phyloP scores from a whole-genome alignment of 345 rosid species.

The Syzygium aqueum region DNA sequence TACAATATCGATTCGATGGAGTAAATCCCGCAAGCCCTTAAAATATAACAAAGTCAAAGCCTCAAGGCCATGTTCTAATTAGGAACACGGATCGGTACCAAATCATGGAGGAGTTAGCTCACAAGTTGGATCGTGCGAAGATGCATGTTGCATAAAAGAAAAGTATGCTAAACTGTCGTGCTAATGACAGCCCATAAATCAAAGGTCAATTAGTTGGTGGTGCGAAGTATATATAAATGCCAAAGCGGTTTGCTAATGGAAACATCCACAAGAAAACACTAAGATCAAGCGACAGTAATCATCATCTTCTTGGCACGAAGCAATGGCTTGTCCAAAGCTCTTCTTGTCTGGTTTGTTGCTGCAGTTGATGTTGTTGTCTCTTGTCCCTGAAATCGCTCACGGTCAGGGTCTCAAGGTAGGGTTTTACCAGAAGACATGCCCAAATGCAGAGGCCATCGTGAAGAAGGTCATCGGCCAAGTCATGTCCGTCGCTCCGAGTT shows the following conservation, averaged over 20 bases:
- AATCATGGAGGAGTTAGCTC: neutral
- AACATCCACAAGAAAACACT: neutral
- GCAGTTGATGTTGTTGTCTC: constrained; percentile 10
- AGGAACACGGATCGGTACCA: neutral
- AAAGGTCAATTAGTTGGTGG: neutral
- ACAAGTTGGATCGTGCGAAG: neutral
- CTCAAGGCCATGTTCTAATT: neutral
- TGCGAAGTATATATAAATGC: neutral
- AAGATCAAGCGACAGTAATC: neutral
- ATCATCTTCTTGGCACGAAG: neutral
- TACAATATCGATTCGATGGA: neutral
- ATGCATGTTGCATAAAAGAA: neutral
- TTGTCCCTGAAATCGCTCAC: constrained; percentile 6
- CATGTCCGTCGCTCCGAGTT: constrained; percentile 27
- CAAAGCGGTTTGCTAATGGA: neutral
- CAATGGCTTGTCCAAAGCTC: neutral
- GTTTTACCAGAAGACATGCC: constrained; percentile 41
- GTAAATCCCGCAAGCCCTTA: constrained; percentile 2
- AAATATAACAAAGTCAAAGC: neutral
- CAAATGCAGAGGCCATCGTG: constrained; percentile 38
- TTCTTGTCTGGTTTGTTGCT: neutral
- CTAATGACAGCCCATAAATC: neutral
- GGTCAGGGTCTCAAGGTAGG: constrained; percentile 36
- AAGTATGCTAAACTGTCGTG: neutral
- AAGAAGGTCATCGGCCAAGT: constrained; percentile 11